phyloP scores from a whole-genome alignment of 78 protist genomes.

The Pigoraptor vietnamica region DNA sequence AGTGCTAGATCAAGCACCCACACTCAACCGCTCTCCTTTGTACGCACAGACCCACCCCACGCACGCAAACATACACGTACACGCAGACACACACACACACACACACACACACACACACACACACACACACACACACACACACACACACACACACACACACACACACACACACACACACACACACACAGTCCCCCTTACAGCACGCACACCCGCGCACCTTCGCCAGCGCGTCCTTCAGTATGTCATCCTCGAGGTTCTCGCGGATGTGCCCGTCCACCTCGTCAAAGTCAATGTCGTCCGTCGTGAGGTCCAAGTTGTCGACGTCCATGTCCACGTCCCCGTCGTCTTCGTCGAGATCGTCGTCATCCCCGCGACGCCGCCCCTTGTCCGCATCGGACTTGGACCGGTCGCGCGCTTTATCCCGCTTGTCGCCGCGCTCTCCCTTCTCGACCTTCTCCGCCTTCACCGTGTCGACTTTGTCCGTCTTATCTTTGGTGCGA shows the following conservation, averaged over 20 bases:
- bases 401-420: too few relatives aligned
- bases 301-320: not conserved
- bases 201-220: not conserved
- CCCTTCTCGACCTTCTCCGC: too few relatives aligned
- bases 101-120: not conserved
- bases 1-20: too few relatives aligned
- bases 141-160: too few relatives aligned
- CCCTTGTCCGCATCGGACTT: not conserved
- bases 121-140: too few relatives aligned
- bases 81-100: too few relatives aligned
- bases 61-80: too few relatives aligned
- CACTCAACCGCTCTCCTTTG: not conserved
- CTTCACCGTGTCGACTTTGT: too few relatives aligned
- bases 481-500: too few relatives aligned
- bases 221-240: constrained; percentile 25
- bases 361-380: not conserved
- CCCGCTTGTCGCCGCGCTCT: too few relatives aligned
- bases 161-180: not conserved
- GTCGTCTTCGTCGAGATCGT: not conserved
- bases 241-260: not conserved
- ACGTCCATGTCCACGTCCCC: not conserved
- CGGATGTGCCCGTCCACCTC: not conserved
- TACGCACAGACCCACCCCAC: too few relatives aligned
- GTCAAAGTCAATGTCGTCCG: not conserved
- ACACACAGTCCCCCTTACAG: too few relatives aligned